Conservation (phyloP, 1,284 basidiomycete species). For the Ganoderma sinense region DNA sequence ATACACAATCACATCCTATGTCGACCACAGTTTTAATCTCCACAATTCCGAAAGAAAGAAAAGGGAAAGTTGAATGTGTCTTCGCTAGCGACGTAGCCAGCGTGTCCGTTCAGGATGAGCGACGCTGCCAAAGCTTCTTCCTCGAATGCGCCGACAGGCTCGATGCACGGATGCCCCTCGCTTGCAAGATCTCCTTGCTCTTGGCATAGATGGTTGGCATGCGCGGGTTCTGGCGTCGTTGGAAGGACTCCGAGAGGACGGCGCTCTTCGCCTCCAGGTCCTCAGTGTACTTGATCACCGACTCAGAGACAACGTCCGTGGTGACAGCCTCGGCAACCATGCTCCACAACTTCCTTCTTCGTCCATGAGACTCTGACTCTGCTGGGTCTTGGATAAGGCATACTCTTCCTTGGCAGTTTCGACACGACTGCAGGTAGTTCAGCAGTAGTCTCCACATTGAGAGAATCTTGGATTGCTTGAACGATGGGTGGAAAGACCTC, state of each 20-base stretch:
- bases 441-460: too few relatives aligned
- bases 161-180: constrained; percentile 82
- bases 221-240: constrained; percentile 64
- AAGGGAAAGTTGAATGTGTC: constrained; percentile 67
- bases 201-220: constrained; percentile 68
- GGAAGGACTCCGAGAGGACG: constrained; percentile 66
- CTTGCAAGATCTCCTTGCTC: constrained; percentile 66
- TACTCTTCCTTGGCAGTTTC: constrained; percentile 50
- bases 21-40: neutral
- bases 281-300: constrained; percentile 36
- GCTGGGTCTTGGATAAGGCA: constrained; percentile 70
- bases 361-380: constrained; percentile 60
- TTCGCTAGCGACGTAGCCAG: constrained; percentile 88
- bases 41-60: too few relatives aligned
- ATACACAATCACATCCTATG: constrained; percentile 79
- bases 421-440: neutral
- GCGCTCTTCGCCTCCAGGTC: constrained; percentile 57
- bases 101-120: constrained; percentile 74
- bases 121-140: constrained; percentile 85
- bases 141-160: constrained; percentile 73
- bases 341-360: constrained; percentile 75
- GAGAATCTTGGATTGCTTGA: neutral
- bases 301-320: constrained; percentile 19
- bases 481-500: neutral
- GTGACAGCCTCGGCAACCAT: constrained; percentile 40